These are phyloP conservation scores for Arctium lappa DNA, from an alignment of 129 eudicot species.

Conservation along the genomic window DNA sequence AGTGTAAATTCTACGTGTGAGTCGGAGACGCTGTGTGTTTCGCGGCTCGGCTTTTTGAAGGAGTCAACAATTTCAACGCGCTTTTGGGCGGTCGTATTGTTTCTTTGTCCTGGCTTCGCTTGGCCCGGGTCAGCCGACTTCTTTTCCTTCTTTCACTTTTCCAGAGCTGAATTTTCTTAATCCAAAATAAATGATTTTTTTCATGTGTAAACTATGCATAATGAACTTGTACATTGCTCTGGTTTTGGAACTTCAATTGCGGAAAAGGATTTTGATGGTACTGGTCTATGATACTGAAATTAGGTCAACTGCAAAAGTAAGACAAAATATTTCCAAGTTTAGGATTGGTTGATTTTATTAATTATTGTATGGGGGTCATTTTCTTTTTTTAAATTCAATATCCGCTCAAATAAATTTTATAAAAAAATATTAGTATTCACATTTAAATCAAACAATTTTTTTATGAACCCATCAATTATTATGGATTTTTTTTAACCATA, in stretches of 20 bases:
- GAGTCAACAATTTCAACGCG: constrained; percentile 28
- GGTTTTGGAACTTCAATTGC: neutral
- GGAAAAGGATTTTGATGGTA: constrained; percentile 7
- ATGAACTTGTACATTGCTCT: constrained; percentile 4
- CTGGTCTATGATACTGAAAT: neutral
- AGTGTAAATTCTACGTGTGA: constrained; percentile 9
- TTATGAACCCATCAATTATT: no score
- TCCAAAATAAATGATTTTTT: neutral
- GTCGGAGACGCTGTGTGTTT: constrained; percentile 19
- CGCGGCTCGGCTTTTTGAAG: constrained; percentile 35
- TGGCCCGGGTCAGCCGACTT: constrained; percentile 30
- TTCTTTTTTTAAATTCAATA: neutral
- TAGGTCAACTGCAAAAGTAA: constrained; percentile 27
- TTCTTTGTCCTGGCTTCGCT: constrained; percentile 1
- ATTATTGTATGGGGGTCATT: neutral
- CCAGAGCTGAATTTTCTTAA: neutral
- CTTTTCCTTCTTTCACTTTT: neutral
- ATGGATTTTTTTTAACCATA: no score
- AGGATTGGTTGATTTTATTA: constrained; percentile 10
- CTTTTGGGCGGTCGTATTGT: constrained; percentile 16
- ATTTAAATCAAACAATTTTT: no score
- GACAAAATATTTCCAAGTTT: constrained; percentile 21
- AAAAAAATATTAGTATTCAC: no score
- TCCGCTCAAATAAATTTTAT: neutral
- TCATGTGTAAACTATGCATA: neutral